Evolutionary conservation across 768 basidiomycete species (phyloP).

Genomic region (Xerocomellus amylosporus): DNA sequence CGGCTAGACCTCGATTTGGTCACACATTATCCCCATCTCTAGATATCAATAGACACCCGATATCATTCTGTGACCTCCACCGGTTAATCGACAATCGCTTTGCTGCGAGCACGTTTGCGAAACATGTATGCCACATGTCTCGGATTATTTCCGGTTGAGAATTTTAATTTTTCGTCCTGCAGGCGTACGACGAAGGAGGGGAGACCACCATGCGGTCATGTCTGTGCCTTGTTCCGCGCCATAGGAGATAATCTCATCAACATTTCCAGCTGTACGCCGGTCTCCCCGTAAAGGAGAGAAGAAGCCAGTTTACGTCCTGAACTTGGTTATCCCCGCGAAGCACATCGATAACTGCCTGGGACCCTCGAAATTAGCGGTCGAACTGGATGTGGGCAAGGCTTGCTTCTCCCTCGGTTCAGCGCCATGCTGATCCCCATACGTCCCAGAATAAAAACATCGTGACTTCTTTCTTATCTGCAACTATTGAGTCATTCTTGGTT

Average conservation of each 20-base stretch:
- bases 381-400: constrained; percentile 55
- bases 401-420: constrained; percentile 7
- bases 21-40: constrained; percentile 1
- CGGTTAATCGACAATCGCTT: constrained; percentile 65
- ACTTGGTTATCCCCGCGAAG: constrained; percentile 61
- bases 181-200: constrained; percentile 71
- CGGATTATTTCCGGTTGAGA: constrained; percentile 4
- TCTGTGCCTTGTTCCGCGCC: constrained; percentile 13
- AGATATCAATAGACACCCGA: constrained; percentile 81
- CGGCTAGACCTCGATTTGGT: background rate
- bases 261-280: constrained; percentile 50
- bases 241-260: constrained; percentile 11
- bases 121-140: constrained; percentile 48
- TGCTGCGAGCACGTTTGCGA: constrained; percentile 65
- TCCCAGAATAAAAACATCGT: constrained; percentile 59
- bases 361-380: constrained; percentile 67
- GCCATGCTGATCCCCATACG: constrained; percentile 8
- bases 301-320: constrained; percentile 80
- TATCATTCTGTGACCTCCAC: constrained; percentile 65
- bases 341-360: constrained; percentile 78
- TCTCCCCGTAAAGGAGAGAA: constrained; percentile 79
- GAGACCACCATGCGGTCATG: constrained; percentile 36
- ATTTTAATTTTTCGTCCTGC: background rate
- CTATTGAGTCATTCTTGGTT: constrained; percentile 60
- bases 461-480: constrained; percentile 51